Conservation (phyloP, 2,329 filamentous ascomycete genomes). For the Fusarium piperis region DNA sequence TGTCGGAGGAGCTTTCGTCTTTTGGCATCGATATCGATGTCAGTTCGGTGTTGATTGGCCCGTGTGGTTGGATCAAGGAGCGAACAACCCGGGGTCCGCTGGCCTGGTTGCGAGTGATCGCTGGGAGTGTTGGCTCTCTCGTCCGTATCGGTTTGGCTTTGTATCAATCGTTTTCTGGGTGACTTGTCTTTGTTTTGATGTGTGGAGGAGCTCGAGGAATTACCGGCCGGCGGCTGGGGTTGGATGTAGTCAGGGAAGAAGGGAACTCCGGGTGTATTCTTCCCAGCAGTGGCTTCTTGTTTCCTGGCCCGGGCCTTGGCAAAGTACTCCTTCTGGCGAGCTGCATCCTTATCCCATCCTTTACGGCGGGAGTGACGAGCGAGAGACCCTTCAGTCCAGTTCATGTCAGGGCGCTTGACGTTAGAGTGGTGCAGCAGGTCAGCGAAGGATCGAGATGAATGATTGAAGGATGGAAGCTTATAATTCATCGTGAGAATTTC, state of each 20-base stretch:
- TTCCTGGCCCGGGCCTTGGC: conserved; percentile 46
- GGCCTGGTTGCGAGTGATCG: neutral
- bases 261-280: neutral
- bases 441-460: neutral
- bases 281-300: conserved; percentile 19
- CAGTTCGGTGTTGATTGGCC: neutral
- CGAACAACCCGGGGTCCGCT: neutral
- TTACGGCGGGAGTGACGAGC: conserved; percentile 49
- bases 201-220: neutral
- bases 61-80: neutral
- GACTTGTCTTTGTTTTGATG: conserved; percentile 10
- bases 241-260: conserved; percentile 45
- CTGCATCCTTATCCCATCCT: conserved; percentile 45
- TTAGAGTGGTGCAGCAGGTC: neutral
- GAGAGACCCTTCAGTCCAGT: conserved; percentile 53
- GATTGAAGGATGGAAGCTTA: neutral
- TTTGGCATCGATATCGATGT: conserved; percentile 33
- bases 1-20: conserved; percentile 40
- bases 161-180: conserved; percentile 19
- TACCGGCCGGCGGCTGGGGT: neutral
- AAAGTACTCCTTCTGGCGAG: conserved; percentile 52
- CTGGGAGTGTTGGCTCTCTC: too few species aligned
- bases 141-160: neutral
- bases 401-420: conserved; percentile 45
- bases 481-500: neutral